These are phyloP conservation scores for Udeniomyces megalosporus DNA, from an alignment of 768 basidiomycete species.

Conservation along the genomic window DNA sequence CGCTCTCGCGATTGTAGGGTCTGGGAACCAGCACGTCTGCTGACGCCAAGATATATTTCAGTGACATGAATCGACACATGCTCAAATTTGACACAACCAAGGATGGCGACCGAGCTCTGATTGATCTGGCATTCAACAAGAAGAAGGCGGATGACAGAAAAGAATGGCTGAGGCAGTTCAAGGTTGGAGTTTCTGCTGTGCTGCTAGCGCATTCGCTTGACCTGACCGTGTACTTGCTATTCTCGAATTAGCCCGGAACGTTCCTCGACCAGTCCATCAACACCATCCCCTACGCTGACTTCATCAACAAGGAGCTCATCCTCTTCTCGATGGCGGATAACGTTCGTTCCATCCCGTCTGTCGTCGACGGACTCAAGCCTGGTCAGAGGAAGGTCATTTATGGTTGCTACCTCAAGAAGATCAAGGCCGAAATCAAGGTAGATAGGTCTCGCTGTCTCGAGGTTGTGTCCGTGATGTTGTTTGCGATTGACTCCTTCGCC, in stretches of 20 bases:
- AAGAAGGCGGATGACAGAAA: slow-evolving; percentile 97
- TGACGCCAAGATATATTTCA: slow-evolving; percentile 86
- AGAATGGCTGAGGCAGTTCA: slow-evolving; percentile 91
- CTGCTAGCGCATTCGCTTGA: not conserved
- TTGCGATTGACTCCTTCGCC: too few species aligned
- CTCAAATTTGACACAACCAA: slow-evolving; percentile 73
- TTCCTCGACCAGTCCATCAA: slow-evolving; percentile 75
- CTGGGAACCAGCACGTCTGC: slow-evolving; percentile 79
- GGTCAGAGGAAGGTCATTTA: slow-evolving; percentile 95
- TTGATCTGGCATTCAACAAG: slow-evolving; percentile 98
- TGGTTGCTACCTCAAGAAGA: slow-evolving; percentile 86
- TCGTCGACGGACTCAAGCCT: slow-evolving; percentile 87
- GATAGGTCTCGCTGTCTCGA: not conserved
- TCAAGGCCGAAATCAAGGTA: slow-evolving; percentile 83
- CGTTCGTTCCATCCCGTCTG: slow-evolving; percentile 88
- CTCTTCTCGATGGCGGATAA: slow-evolving; percentile 99
- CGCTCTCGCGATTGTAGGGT: slow-evolving; percentile 42
- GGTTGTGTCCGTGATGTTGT: too few species aligned
- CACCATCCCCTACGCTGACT: slow-evolving; percentile 76
- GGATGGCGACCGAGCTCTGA: slow-evolving; percentile 67
- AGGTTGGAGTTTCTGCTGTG: too few species aligned
- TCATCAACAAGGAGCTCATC: slow-evolving; percentile 95
- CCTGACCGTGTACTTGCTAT: too few species aligned
- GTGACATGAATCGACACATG: slow-evolving; percentile 81
- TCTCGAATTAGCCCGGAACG: slow-evolving; percentile 63